A percentile compares a stretch with the other conserved stretches of the same genome.
These are phyloP conservation scores for Paraleonurus japonicus DNA, from an alignment of 257 asterid species.

Conservation along the genomic window DNA sequence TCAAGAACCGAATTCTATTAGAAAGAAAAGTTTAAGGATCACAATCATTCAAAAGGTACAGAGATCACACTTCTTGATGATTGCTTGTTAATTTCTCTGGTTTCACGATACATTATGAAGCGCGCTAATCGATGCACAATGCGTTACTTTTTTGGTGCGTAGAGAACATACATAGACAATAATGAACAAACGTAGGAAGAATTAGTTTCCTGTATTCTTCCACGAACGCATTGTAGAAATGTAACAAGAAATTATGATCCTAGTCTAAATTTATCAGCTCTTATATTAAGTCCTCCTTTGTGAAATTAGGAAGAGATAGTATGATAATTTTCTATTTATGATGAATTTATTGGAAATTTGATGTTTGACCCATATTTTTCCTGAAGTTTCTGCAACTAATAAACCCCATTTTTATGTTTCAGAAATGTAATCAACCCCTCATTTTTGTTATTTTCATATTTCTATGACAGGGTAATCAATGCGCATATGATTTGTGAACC, in stretches of 20 bases:
- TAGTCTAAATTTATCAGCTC: not conserved
- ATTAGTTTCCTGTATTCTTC: not conserved
- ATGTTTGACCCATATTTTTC: constrained; percentile 1
- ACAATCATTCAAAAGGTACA: constrained; percentile 29
- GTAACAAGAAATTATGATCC: not conserved
- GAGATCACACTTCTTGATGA: constrained; percentile 12
- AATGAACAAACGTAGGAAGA: constrained; percentile 7
- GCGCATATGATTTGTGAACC: not conserved
- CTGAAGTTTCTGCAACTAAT: constrained; percentile 5
- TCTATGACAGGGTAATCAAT: constrained; percentile 4
- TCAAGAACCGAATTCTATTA: constrained; percentile 21
- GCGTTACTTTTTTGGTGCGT: not conserved
- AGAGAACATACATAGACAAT: not conserved
- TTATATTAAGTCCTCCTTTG: not conserved
- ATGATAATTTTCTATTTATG: constrained; percentile 17
- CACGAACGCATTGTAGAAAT: not conserved
- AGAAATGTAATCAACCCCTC: not conserved
- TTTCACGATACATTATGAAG: not conserved
- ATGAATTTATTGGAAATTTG: constrained; percentile 2
- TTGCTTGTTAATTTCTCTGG: constrained; percentile 13
- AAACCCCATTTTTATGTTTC: not conserved
- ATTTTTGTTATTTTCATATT: not conserved
- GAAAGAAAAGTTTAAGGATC: constrained; percentile 15
- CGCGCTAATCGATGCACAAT: constrained; percentile 8
- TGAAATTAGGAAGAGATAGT: constrained; percentile 6